Base-by-base conservation (phyloP, 352 stramenopile species). In the Pythium monospermum region DNA sequence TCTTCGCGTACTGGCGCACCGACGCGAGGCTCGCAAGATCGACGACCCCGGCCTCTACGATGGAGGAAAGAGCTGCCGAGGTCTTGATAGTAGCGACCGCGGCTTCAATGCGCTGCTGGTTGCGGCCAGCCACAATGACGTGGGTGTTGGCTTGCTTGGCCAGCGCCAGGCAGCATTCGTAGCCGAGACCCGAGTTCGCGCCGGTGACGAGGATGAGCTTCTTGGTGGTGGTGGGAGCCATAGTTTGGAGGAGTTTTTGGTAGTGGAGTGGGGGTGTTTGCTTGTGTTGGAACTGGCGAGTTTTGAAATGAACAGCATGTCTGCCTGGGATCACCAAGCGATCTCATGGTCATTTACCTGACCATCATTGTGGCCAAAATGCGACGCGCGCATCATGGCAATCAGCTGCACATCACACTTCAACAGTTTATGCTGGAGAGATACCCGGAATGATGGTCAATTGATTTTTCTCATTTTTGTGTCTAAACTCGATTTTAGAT, bases 191-290 rank as follows among this genome's bases (percentile, higher is more conserved):
- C 1, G 61, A 28, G 54, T 66, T 76, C 30, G 52, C 57, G 35
- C 68, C 68, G 8, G 68, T 76, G 41, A 76, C 42, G 48, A 76
- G 50, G 37, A 67, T 27, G 27, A 64, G 30, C 10, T 60, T 64
- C 45, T 66, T 70, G 43, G 11, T 32, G 27, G 37, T 42, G 36
- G 30, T 35, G 30, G 30, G 7, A 13, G 30, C 8, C 8, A 13
- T 8, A 35, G 30, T 35, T 8, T 35, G 30, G 8, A 13, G 8
- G 13, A 13, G 30, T 8, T 8, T 13, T 35, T 35, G 30, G 30
- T 35, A 13, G 30, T 8, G 8, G 7, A 13, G 30, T 35, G 30
- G 30, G 8, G 30, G 30, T 13, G 8, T 35, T n/a, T n/a, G n/a
- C n/a, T n/a, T n/a, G n/a, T n/a, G n/a, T n/a, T n/a, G n/a, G n/a